Base-by-base conservation (phyloP, 495 filamentous ascomycete genomes). In the Jackrogersella multiformis region DNA sequence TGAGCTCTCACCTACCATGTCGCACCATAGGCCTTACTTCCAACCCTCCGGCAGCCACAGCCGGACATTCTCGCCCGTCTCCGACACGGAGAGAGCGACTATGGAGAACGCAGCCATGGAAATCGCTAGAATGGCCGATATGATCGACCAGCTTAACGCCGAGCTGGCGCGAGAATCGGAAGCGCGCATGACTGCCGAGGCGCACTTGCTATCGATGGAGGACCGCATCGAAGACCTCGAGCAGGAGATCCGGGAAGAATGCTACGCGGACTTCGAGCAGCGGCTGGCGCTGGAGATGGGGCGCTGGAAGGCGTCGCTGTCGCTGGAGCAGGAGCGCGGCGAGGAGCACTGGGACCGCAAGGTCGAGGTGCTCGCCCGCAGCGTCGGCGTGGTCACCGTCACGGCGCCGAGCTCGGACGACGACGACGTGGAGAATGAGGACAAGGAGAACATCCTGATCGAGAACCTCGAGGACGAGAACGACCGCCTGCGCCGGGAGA, bases 341-440 rank as follows among this genome's bases (percentile, higher is more conserved):
- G 92, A 96, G 38, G 92, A 92, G 74, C 93, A 95, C 77, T 82
- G 96, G 59, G 93, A 97, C 74, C 84, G 86, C 66, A 99, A 99
- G 79, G 83, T 97, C 8, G 95, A 97, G 71, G 86, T 97, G 20
- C 80, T 97, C 48, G 88, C 90, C 46, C 82, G 89, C 35, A 85
- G 86, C 13, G 88, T 94, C 36, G 84, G 85, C 21, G 68, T 61
- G 12, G 62, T 56, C 13, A 66, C 52, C 0, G 59, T 55, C 66
- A 76, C 73, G 34, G 39, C 49, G 35, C 64, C 56, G 0, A 69
- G 66, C 36, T 51, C 44, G 0, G 52, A 66, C 12, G 68, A 64
- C 30, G 74, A 74, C 20, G 68, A 68, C 1, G 58, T 56, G 0
- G 81, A 78, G n/a, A 74, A 78, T 16, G 80, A 84, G 38, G 80